Percentiles rank a stretch among this genome's conserved stretches.
phyloP scores from a whole-genome alignment of 805 yeast species.

The Starmerella lactis-condensi region DNA sequence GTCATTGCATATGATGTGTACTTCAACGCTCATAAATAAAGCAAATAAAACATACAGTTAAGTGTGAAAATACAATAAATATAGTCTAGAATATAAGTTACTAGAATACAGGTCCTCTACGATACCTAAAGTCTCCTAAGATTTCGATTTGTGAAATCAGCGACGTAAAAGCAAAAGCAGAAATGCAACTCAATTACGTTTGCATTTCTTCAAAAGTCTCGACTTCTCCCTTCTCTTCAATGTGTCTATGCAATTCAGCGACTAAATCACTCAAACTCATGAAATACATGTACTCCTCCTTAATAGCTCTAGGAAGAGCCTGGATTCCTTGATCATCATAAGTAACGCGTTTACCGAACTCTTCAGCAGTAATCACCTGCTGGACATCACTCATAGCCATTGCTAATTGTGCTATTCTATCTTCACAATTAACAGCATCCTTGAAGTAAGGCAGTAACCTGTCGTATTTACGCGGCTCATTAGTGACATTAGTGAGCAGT shows the following conservation, averaged over 20 bases:
- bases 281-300: conserved; percentile 46
- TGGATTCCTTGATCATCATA: conserved; percentile 12
- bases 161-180: too few species aligned
- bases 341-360: conserved; percentile 14
- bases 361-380: conserved; percentile 21
- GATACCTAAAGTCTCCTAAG: too few species aligned
- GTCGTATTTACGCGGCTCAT: conserved; percentile 20
- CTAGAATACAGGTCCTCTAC: too few species aligned
- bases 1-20: conserved; percentile 9
- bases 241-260: conserved; percentile 48
- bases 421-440: conserved; percentile 21
- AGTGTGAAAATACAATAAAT: too few species aligned
- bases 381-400: conserved; percentile 21
- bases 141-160: too few species aligned
- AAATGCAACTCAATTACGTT: too few species aligned
- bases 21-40: neutral
- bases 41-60: too few species aligned
- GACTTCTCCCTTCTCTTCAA: conserved; percentile 10
- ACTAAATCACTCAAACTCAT: conserved; percentile 55
- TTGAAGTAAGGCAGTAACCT: conserved; percentile 20
- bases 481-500: conserved; percentile 14
- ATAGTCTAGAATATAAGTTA: too few species aligned
- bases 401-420: conserved; percentile 18
- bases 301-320: conserved; percentile 18
- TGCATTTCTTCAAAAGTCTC: conserved; percentile 9